phyloP scores from a whole-genome alignment of 129 eudicot species.

The Flaveria bidentis region DNA sequence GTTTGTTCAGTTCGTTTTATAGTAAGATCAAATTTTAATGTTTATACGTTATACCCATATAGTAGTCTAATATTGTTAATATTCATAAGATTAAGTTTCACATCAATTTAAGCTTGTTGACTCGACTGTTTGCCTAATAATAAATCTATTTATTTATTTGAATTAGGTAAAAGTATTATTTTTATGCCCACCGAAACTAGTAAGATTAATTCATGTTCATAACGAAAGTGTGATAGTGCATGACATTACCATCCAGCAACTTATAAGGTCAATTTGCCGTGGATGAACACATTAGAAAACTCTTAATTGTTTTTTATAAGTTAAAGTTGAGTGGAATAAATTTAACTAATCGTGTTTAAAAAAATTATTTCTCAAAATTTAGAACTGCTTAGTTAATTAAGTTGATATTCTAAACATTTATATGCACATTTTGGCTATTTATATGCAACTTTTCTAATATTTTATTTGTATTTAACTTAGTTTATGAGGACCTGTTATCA shows the following conservation, averaged over 20 bases:
- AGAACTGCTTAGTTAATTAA: background rate
- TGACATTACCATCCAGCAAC: constrained; percentile 10
- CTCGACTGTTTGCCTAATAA: no score
- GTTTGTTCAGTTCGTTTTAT: no score
- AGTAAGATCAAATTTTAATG: no score
- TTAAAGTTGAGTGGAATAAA: background rate
- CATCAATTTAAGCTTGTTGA: no score
- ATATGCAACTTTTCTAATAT: background rate
- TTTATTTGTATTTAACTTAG: background rate
- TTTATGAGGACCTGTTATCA: no score
- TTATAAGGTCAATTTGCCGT: background rate
- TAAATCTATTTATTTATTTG: no score
- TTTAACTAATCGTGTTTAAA: background rate
- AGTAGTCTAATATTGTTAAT: no score
- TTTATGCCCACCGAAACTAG: background rate
- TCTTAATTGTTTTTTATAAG: background rate
- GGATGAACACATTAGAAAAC: background rate
- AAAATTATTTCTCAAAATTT: background rate
- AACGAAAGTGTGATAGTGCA: constrained; percentile 22
- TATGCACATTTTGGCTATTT: background rate
- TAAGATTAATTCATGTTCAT: background rate
- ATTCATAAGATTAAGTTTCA: no score
- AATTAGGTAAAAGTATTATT: no score
- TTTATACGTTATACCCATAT: no score
- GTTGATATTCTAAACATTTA: background rate